Evolutionary conservation across 805 yeast genomes (phyloP), one percentile per base, ranked within the genome.

Genomic region (Lachancea kluyveri): DNA sequence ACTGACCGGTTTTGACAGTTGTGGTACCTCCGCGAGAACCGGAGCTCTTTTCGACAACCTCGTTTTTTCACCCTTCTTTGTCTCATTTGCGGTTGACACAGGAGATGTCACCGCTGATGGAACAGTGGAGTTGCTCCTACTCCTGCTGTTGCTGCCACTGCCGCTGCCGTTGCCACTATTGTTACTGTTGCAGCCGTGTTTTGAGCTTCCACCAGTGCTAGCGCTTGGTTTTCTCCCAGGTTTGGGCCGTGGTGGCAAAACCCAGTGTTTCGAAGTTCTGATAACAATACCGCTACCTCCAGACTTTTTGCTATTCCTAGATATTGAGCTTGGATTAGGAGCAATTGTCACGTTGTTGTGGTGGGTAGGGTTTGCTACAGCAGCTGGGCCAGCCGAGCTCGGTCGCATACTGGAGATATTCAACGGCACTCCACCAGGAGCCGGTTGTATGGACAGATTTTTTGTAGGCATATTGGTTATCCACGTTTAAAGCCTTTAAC

Each of bases 191-290:
- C 15, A 8, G 6, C 25, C n/a, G n/a, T n/a, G n/a, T n/a, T n/a
- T n/a, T n/a, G n/a, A n/a, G 5, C 34, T 15, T n/a, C 24, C 23
- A 8, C 14, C 24, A 13, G 37, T 26, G 26, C 27, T 24, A 17
- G 14, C 17, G 26, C 41, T 33, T 10, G 41, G 77, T 43, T 73
- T 74, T 30, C 78, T 60, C 13, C 82, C 83, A 0, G 83, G 82
- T 43, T 82, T 79, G 16, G 94, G 92, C 42, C 92, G 65, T 8
- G 94, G 94, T 3, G 94, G 94, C 18, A 82, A 60, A 6, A 80
- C 87, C 88, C 92, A 85, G 49, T 75, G 77, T 49, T 79, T 79
- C 31, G 87, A 79, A 1, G 90, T 78, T 45, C 68, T 74, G 33
- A 68, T 65, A 17, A 45, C 42, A 28, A 46, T 37, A 13, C 45